A percentile compares a stretch with the other conserved stretches of the same genome.
Conservation (phyloP, 371 early-diverging fungal genomes). For the Circinella umbellata region DNA sequence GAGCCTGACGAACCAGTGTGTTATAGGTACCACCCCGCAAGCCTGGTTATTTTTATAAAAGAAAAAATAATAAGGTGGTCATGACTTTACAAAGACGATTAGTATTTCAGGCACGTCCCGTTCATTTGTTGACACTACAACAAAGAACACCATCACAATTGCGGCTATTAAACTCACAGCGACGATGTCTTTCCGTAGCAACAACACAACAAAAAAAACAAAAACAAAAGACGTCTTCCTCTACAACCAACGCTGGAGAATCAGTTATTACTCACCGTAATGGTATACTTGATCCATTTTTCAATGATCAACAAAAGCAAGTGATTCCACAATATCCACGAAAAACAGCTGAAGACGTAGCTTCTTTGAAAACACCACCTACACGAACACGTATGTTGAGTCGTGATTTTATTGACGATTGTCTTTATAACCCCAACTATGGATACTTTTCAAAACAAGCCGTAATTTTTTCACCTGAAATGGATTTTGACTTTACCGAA, state of each 20-base stretch:
- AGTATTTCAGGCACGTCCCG: slow-evolving; percentile 1
- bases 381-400: slow-evolving; percentile 72
- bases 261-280: slow-evolving; percentile 6
- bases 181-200: not conserved
- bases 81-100: not conserved
- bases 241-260: not conserved
- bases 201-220: not conserved
- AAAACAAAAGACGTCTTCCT: not conserved
- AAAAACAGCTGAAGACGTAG: slow-evolving; percentile 44
- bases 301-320: slow-evolving; percentile 33
- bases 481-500: slow-evolving; percentile 69
- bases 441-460: slow-evolving; percentile 97
- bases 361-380: slow-evolving; percentile 49
- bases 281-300: slow-evolving; percentile 37
- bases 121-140: not conserved
- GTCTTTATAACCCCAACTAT: slow-evolving; percentile 94
- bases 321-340: slow-evolving; percentile 44
- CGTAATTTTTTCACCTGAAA: slow-evolving; percentile 81
- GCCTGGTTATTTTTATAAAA: too few relatives aligned
- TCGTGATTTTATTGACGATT: slow-evolving; percentile 93
- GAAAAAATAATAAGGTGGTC: too few relatives aligned
- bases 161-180: not conserved
- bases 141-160: not conserved
- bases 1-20: too few relatives aligned
- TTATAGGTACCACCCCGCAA: too few relatives aligned